Conservation (phyloP, 768 basidiomycete species). For the Chlorophyllum brunneum region DNA sequence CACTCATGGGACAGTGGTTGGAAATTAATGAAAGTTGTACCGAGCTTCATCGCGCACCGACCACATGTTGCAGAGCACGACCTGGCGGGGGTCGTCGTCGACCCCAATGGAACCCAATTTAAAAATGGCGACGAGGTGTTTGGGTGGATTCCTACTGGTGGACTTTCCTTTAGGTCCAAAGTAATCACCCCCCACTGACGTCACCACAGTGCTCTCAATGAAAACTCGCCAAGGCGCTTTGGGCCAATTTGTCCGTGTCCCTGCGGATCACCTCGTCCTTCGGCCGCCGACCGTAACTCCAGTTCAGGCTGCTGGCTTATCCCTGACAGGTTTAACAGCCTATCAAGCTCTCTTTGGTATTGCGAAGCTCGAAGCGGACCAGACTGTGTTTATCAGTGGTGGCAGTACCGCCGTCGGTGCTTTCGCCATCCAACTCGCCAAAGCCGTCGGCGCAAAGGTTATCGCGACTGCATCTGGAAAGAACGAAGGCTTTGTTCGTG, state of each 20-base stretch:
- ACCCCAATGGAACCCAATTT: slow-evolving; percentile 49
- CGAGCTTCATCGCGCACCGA: slow-evolving; percentile 41
- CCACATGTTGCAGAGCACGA: slow-evolving; percentile 61
- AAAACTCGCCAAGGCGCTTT: slow-evolving; percentile 51
- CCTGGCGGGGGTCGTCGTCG: slow-evolving; percentile 58
- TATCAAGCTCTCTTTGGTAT: slow-evolving; percentile 48
- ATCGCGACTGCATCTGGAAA: slow-evolving; percentile 54
- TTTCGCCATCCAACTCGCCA: slow-evolving; percentile 73
- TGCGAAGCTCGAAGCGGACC: slow-evolving; percentile 50
- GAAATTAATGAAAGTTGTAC: slow-evolving; percentile 49
- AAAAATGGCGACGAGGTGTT: slow-evolving; percentile 60
- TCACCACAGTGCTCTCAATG: slow-evolving; percentile 20
- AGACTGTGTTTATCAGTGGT: slow-evolving; percentile 65
- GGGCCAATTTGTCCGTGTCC: slow-evolving; percentile 51
- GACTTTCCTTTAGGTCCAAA: background rate
- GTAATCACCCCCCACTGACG: background rate
- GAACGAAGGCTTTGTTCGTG: slow-evolving; percentile 55
- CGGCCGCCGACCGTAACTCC: slow-evolving; percentile 50
- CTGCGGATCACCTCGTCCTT: slow-evolving; percentile 32
- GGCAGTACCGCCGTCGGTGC: slow-evolving; percentile 66
- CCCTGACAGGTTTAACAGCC: slow-evolving; percentile 56
- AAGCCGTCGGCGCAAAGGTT: slow-evolving; percentile 56
- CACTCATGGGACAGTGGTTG: slow-evolving; percentile 41
- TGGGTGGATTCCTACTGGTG: slow-evolving; percentile 43
- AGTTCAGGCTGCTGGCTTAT: slow-evolving; percentile 57